Evolutionary conservation across 108 stramenopile species (phyloP).

Genomic region (Fragilaria radians): DNA sequence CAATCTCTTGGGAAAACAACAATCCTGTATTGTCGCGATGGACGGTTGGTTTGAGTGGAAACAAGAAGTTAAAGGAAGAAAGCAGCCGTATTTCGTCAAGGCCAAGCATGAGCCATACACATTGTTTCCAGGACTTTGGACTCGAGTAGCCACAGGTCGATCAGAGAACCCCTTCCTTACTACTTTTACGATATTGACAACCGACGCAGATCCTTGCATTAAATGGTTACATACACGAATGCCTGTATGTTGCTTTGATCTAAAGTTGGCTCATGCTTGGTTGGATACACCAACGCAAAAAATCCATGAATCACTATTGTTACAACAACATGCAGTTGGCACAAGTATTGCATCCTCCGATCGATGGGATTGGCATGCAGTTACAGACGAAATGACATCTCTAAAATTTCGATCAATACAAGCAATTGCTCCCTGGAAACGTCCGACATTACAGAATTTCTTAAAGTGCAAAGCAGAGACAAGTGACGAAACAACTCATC

Average conservation of each 20-base stretch:
- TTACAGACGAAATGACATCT: slow-evolving; percentile 34
- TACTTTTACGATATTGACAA: slow-evolving; percentile 75
- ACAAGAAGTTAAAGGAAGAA: slow-evolving; percentile 34
- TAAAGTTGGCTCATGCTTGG: slow-evolving; percentile 50
- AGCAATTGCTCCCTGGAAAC: not conserved
- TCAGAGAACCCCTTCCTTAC: slow-evolving; percentile 29
- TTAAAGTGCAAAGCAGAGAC: no score
- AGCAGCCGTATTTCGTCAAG: slow-evolving; percentile 77
- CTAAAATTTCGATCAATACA: not conserved
- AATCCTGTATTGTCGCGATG: slow-evolving; percentile 61
- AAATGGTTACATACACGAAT: slow-evolving; percentile 66
- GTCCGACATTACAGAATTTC: not conserved
- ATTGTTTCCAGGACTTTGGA: slow-evolving; percentile 68
- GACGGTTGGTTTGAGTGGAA: slow-evolving; percentile 89
- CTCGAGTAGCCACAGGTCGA: slow-evolving; percentile 40
- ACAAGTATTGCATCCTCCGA: slow-evolving; percentile 1
- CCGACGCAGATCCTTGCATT: slow-evolving; percentile 44
- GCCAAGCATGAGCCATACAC: slow-evolving; percentile 16
- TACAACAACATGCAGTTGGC: slow-evolving; percentile 3
- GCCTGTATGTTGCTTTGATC: slow-evolving; percentile 61
- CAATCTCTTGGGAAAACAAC: slow-evolving; percentile 23
- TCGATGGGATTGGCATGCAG: slow-evolving; percentile 42
- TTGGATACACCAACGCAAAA: slow-evolving; percentile 34
- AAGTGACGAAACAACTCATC: no score
- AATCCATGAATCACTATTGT: slow-evolving; percentile 22